Base-by-base conservation (phyloP, 305 asterid species). In the Solanum chacoense region DNA sequence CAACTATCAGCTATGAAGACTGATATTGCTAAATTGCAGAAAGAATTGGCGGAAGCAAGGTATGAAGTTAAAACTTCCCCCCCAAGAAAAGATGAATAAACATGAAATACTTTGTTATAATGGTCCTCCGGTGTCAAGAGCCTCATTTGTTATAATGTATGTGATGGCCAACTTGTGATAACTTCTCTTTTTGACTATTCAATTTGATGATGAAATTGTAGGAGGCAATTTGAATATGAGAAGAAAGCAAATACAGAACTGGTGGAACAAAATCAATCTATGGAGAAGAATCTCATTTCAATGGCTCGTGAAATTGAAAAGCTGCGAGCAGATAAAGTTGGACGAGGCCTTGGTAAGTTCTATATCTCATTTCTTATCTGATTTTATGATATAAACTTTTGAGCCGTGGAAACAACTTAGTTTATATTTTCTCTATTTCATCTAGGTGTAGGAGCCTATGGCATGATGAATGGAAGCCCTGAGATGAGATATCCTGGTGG, bases 261-360 rank as follows among this genome's bases (percentile, higher is more conserved):
- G 88, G 91, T 90, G 81, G 98, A 94, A 85, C 98, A 95, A 90
- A 97, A 94, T 90, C 93, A 91, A 79, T 87, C 93, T 9, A 89
- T 97, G 97, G 97, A 96, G 94, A 94, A 92, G 73, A 94, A 94
- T 93, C 95, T 97, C 34, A 89, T 96, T 86, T 92, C 95, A 34
- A 94, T 95, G 98, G 97, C 99, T 90, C 97, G 98, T 85, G 98
- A 97, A 91, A 91, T 95, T 38, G 99, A 97, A 91, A 93, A 93
- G 90, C 91, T 97, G 86, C 95, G 95, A 11, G 96, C 98, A 83
- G 98, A 94, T 85, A 93, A 92, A 92, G 85, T 90, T 6, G 92
- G 88, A 34, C 91, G 89, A 88, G 96, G 95, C 88, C 93, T 40
- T 59, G 90, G 94, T 91, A 69, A 35, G 29, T 85, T 73, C 87